Conservation (phyloP, 73 alveolate species). For the Symbiodinium pilosum region DNA sequence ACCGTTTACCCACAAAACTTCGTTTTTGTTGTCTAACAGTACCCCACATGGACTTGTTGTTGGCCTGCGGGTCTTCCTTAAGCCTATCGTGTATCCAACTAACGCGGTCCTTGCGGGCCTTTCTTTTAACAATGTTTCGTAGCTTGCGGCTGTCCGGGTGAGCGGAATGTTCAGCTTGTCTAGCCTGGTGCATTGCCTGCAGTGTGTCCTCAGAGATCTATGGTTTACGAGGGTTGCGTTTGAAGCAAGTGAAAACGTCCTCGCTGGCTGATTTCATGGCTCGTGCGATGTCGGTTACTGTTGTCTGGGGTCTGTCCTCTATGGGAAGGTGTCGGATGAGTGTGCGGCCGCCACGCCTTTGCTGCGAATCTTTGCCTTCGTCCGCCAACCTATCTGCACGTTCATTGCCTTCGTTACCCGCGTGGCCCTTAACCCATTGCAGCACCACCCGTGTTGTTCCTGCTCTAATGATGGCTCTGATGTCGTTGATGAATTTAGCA, state of each 20-base stretch:
- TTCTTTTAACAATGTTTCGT: too few species aligned
- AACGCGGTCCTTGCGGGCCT: too few species aligned
- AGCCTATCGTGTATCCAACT: too few species aligned
- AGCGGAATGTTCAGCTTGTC: not conserved
- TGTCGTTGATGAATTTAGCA: not conserved
- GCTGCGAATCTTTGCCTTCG: not conserved
- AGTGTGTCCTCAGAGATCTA: not conserved
- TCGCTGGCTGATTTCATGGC: too few species aligned
- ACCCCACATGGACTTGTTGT: not conserved
- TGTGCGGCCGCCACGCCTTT: not conserved
- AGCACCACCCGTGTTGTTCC: not conserved
- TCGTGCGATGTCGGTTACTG: too few species aligned
- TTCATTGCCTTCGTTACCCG: not conserved
- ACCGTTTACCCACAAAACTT: not conserved
- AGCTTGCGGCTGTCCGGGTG: too few species aligned
- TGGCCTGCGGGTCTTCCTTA: not conserved
- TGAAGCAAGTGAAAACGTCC: too few species aligned
- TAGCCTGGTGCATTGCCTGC: not conserved
- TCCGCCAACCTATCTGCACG: not conserved
- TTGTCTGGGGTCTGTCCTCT: too few species aligned
- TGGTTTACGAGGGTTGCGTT: not conserved
- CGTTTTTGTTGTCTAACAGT: not conserved
- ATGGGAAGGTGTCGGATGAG: too few species aligned
- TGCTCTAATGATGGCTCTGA: not conserved
- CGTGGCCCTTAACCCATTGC: not conserved